A percentile compares a stretch with the other conserved stretches of the same genome.
phyloP scores from a whole-genome alignment of 2,329 filamentous ascomycete species.

The Sphaerulina vaccinii region DNA sequence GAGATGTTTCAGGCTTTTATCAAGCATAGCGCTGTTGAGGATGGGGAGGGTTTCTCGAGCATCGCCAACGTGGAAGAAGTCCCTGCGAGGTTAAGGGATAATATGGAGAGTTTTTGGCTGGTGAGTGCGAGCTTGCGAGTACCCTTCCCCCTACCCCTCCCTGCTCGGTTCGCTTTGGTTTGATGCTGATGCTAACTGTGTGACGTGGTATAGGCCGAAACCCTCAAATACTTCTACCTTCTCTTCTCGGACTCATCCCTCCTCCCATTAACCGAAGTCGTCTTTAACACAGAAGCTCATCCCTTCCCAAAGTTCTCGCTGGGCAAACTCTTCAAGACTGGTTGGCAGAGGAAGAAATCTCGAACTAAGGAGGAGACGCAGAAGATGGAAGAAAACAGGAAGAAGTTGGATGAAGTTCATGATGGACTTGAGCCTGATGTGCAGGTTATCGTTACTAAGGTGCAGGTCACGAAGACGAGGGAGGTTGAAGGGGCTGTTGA shows the following conservation, averaged over 20 bases:
- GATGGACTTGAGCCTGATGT: slow-evolving; percentile 18
- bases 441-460: slow-evolving; percentile 23
- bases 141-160: too few species aligned
- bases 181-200: background rate
- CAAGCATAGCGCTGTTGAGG: slow-evolving; percentile 75
- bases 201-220: slow-evolving; percentile 74
- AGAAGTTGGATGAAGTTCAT: slow-evolving; percentile 19
- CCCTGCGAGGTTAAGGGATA: slow-evolving; percentile 71
- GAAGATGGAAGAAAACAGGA: slow-evolving; percentile 14
- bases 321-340: slow-evolving; percentile 72
- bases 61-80: slow-evolving; percentile 71
- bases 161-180: background rate
- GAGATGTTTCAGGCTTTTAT: slow-evolving; percentile 95
- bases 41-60: slow-evolving; percentile 78
- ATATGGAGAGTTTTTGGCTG: slow-evolving; percentile 99
- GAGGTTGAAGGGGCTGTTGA: slow-evolving; percentile 13
- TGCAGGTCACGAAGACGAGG: slow-evolving; percentile 27
- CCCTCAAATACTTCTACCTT: slow-evolving; percentile 95
- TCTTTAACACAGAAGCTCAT: slow-evolving; percentile 96
- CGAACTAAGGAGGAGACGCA: slow-evolving; percentile 12
- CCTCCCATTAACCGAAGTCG: slow-evolving; percentile 78
- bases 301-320: slow-evolving; percentile 84
- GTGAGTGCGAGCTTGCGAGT: too few species aligned
- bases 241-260: slow-evolving; percentile 83
- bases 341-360: slow-evolving; percentile 69